Evolutionary conservation across 2,329 filamentous ascomycete species (phyloP).

Genomic region (Clonostachys rosea): DNA sequence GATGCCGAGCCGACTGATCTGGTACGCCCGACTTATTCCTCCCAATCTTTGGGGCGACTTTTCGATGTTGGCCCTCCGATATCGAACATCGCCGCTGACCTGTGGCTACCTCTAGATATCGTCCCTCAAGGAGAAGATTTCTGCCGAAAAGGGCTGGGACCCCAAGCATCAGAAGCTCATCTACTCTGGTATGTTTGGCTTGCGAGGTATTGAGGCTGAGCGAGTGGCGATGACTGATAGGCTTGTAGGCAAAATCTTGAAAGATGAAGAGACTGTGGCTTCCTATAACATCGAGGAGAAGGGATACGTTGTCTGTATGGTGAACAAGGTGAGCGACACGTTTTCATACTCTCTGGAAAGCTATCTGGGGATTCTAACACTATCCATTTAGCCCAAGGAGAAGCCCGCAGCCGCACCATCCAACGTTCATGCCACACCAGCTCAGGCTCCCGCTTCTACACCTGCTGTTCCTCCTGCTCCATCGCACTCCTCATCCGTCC

Average conservation of each 20-base stretch:
- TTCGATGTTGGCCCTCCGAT: not conserved
- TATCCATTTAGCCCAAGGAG: slow-evolving; percentile 31
- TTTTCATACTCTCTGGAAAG: not conserved
- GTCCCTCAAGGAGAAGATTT: slow-evolving; percentile 88
- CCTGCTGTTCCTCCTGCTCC: slow-evolving; percentile 48
- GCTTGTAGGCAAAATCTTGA: slow-evolving; percentile 83
- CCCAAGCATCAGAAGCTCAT: slow-evolving; percentile 90
- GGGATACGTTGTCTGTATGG: slow-evolving; percentile 98
- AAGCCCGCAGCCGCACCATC: slow-evolving; percentile 62
- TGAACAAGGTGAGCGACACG: slow-evolving; percentile 73
- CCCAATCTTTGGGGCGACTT: slow-evolving; percentile 3
- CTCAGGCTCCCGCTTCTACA: slow-evolving; percentile 51
- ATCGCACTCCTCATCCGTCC: slow-evolving; percentile 31
- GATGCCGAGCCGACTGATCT: slow-evolving; percentile 90
- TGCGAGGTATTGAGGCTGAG: not conserved
- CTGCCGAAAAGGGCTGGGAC: slow-evolving; percentile 91
- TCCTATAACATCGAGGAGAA: slow-evolving; percentile 99
- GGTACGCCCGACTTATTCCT: slow-evolving; percentile 51
- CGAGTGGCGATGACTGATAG: not conserved
- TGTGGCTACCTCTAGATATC: slow-evolving; percentile 58
- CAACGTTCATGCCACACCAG: slow-evolving; percentile 42
- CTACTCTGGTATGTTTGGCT: slow-evolving; percentile 72
- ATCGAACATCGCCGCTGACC: slow-evolving; percentile 5
- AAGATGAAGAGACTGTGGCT: slow-evolving; percentile 94
- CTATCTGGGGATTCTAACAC: not conserved